These are phyloP conservation scores for Penicillium fimorum DNA, from an alignment of 495 filamentous ascomycete species.

Conservation along the genomic window DNA sequence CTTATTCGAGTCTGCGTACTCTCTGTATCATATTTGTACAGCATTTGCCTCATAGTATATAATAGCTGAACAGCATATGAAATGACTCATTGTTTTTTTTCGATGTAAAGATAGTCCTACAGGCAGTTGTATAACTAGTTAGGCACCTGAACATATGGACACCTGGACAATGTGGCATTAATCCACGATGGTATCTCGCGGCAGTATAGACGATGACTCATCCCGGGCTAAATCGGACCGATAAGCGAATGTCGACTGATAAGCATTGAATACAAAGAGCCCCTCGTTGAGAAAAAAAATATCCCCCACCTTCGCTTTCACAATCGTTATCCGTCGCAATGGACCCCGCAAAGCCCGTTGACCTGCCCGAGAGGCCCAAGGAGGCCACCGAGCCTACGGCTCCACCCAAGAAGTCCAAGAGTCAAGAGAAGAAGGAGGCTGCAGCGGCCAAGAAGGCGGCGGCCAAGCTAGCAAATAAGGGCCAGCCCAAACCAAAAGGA, in stretches of 20 bases:
- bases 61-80: slow-evolving; percentile 9
- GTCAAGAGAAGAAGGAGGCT: slow-evolving; percentile 63
- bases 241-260: slow-evolving; percentile 35
- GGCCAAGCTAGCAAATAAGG: slow-evolving; percentile 25
- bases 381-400: slow-evolving; percentile 18
- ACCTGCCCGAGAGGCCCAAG: slow-evolving; percentile 33
- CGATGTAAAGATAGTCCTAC: background rate
- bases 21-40: slow-evolving; percentile 23
- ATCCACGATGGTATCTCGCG: background rate
- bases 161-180: background rate
- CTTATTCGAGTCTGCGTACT: slow-evolving; percentile 14
- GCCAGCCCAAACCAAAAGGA: slow-evolving; percentile 31
- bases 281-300: slow-evolving; percentile 26
- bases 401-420: slow-evolving; percentile 32
- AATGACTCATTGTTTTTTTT: background rate
- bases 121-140: background rate
- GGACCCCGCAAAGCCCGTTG: slow-evolving; percentile 32
- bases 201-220: slow-evolving; percentile 23
- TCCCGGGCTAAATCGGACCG: slow-evolving; percentile 34
- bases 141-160: background rate
- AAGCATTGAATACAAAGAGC: slow-evolving; percentile 26
- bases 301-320: slow-evolving; percentile 22
- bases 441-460: slow-evolving; percentile 63
- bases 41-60: slow-evolving; percentile 7
- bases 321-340: slow-evolving; percentile 15